Base-by-base conservation (phyloP, 441 rosid species). In the Euphorbia schlechtendalii region DNA sequence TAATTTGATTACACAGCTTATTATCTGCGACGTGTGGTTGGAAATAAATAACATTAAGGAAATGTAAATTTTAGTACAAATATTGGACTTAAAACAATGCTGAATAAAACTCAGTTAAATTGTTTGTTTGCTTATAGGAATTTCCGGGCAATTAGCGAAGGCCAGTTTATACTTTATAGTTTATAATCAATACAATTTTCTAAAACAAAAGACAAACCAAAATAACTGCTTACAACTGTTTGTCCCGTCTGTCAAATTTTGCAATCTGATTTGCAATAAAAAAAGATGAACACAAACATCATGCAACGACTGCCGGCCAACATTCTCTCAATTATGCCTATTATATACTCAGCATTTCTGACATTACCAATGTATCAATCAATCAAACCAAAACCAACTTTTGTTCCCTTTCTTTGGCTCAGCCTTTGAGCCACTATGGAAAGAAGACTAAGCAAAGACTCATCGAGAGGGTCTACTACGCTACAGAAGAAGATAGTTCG, bases 401-500 rank as follows among this genome's bases (percentile, higher is more conserved):
- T 32, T 32, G 3, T 24, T 21, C 1, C 41, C n/a, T 41, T 18
- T 57, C 21, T 56, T 18, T 40, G 51, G 1, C 14, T 18, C 32
- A 21, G 46, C 46, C 21, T 21, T 53, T 17, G 32, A 38, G 21
- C 46, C 64, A 53, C 36, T 70, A 82, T 76, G 80, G 80, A 80
- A 15, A 76, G 63, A 65, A 64, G 71, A 68, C 30, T 70, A 56
- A 64, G 76, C 48, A 61, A 71, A 48, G 77, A 80, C 0, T 28
- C 73, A 1, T 54, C 72, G 0, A 60, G 32, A 51, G 71, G 70
- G n/a, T 58, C 73, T 32, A 28, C 40, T 22, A 34, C 65, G 14
- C 61, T 77, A 55, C 82, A 78, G 32, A 80, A 64, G 78, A 76
- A 64, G 73, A 41, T 66, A 1, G 56, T 61, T 55, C 66, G 71